Evolutionary conservation across 78 protist species (phyloP), one percentile per base, ranked within the genome.

Genomic region (Parvularia atlantis): DNA sequence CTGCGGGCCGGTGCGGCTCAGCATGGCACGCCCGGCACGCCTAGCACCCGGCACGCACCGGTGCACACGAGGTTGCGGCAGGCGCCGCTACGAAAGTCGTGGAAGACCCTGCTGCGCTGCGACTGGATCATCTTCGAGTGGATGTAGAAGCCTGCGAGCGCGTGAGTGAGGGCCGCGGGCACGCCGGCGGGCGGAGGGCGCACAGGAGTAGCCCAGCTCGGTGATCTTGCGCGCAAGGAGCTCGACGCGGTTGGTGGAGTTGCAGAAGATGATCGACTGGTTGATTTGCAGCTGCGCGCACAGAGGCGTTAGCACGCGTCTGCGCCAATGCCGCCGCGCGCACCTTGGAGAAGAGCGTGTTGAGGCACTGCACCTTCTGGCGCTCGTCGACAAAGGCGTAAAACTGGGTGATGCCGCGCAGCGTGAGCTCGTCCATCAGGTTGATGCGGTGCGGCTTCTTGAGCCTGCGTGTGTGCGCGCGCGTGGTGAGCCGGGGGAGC

Each of bases 251-350:
- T 89, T 91, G 64, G 84, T 92, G 56, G 86, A 71, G 70, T 91
- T 94, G 84, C 99, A 95, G 69, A 97, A 97, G 69, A 97, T 97
- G 85, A 97, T 95, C 50, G 89, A 86, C 80, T 97, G 99, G 84
- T 94, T 92, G 92, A 97, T 92, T 61, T 88, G 88, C 3, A 97
- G 88, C 61, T 76, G 63, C 35, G 56, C 50, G 4, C 40, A 16
- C 9, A 26, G 66, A 14, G n/a, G n/a, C n/a, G n/a, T n/a, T n/a
- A n/a, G n/a, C n/a, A n/a, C n/a, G n/a, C n/a, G 35, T 33, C 16
- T 33, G 35, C 16, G 41, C 61, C 31, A 7, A 68, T 9, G 41
- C 22, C 28, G 11, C n/a, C n/a, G n/a, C n/a, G 46, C 66, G 16
- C 1, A 76, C 75, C 85, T 91, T 90, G 54, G 82, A 59, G 83